A percentile compares a stretch with the other conserved stretches of the same genome.
Evolutionary conservation across 805 yeast genomes (phyloP).

Genomic region (Ogataea saltuana): DNA sequence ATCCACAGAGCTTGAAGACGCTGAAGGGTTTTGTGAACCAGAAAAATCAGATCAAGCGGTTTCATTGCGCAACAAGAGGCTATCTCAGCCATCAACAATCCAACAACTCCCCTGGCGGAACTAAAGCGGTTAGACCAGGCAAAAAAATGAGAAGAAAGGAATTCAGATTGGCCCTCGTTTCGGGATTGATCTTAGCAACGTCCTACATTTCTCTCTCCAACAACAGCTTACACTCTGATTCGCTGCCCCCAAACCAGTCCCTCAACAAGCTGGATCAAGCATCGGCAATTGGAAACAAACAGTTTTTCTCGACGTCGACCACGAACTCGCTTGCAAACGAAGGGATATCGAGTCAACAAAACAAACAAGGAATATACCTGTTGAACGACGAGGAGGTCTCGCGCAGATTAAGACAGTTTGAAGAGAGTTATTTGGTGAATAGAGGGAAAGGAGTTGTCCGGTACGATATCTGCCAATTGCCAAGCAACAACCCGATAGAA

Average conservation of each 20-base stretch:
- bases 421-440: conserved; percentile 77
- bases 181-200: conserved; percentile 36
- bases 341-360: conserved; percentile 39
- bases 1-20: conserved; percentile 12
- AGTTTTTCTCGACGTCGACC: conserved; percentile 41
- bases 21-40: conserved; percentile 16
- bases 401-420: conserved; percentile 63
- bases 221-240: conserved; percentile 32
- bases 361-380: conserved; percentile 56
- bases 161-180: conserved; percentile 33
- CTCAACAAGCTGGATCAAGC: conserved; percentile 16
- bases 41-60: conserved; percentile 14
- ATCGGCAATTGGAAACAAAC: conserved; percentile 17
- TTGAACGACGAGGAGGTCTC: conserved; percentile 73
- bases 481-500: conserved; percentile 92
- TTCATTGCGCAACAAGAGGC: conserved; percentile 16
- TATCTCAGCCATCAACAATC: conserved; percentile 10
- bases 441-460: conserved; percentile 86
- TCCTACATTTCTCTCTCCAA: conserved; percentile 35
- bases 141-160: conserved; percentile 33
- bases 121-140: conserved; percentile 11
- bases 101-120: conserved; percentile 4
- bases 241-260: conserved; percentile 23
- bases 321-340: conserved; percentile 42
- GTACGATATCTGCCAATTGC: conserved; percentile 85